Evolutionary conservation across 2,329 filamentous ascomycete species (phyloP).

Genomic region (Colletotrichum cordylinicola): DNA sequence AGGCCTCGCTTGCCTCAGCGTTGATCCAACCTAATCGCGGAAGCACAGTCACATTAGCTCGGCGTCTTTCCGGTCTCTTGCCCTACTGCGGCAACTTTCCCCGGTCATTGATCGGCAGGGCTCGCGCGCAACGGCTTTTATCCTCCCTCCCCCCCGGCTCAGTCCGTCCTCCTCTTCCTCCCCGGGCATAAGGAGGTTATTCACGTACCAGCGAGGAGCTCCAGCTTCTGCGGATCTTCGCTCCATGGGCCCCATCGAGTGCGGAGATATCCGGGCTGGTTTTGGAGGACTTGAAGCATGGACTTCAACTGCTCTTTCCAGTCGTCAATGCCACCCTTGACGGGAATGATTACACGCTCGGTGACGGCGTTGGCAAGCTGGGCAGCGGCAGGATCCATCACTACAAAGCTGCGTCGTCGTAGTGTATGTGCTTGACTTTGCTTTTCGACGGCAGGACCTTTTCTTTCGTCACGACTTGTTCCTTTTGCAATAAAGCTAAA

Average conservation of each 20-base stretch:
- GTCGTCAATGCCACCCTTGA: constrained; percentile 27
- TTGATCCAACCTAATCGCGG: constrained; percentile 27
- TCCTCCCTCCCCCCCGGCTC: neutral
- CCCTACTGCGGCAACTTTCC: neutral
- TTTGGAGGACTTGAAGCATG: constrained; percentile 31
- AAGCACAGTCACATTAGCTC: neutral
- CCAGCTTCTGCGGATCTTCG: constrained; percentile 31
- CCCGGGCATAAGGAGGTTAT: neutral
- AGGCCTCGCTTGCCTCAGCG: constrained; percentile 25
- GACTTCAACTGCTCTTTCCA: constrained; percentile 32
- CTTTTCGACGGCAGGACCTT: neutral
- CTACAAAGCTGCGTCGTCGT: neutral
- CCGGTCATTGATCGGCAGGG: neutral
- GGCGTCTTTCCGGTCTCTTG: neutral
- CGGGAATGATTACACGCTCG: constrained; percentile 27
- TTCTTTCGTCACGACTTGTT: neutral
- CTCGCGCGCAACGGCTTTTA: neutral
- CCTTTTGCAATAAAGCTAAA: neutral
- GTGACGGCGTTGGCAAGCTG: constrained; percentile 22
- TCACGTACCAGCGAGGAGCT: constrained; percentile 29
- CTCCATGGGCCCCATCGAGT: constrained; percentile 32
- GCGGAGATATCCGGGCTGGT: constrained; percentile 30
- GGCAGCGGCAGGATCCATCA: constrained; percentile 15
- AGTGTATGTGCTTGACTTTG: neutral
- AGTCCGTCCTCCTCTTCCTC: neutral